A percentile compares a stretch with the other conserved stretches of the same genome.
Evolutionary conservation across 2,329 filamentous ascomycete species (phyloP).

Genomic region (Plectosphaerella plurivora): DNA sequence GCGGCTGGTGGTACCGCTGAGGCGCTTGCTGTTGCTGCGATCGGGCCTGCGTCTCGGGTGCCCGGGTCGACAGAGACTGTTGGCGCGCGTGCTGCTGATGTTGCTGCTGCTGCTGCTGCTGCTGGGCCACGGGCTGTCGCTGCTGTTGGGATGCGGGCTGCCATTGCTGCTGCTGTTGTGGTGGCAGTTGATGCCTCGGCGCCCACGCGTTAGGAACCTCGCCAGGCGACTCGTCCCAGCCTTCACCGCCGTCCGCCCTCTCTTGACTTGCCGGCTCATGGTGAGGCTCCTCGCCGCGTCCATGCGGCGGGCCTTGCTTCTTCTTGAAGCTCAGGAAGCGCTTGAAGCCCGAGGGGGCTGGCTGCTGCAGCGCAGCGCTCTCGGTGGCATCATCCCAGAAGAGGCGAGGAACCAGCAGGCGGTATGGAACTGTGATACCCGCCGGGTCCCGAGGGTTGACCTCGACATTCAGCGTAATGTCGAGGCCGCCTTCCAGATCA

Average conservation of each 20-base stretch:
- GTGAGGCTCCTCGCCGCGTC: background rate
- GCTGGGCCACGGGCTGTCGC: background rate
- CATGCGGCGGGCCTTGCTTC: conserved; percentile 16
- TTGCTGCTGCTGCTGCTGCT: background rate
- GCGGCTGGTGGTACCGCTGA: background rate
- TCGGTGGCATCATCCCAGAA: conserved; percentile 43
- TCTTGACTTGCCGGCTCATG: background rate
- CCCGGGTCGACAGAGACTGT: background rate
- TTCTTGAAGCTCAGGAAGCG: conserved; percentile 40
- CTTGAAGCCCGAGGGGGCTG: conserved; percentile 34
- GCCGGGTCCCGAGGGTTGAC: conserved; percentile 79
- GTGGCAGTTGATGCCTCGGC: background rate
- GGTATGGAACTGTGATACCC: conserved; percentile 83
- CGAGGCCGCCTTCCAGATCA: conserved; percentile 77
- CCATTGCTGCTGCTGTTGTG: background rate
- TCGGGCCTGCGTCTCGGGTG: background rate
- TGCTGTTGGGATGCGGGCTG: background rate
- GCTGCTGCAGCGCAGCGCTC: conserved; percentile 11
- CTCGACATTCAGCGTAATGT: conserved; percentile 86
- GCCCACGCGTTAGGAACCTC: background rate
- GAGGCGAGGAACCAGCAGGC: conserved; percentile 77
- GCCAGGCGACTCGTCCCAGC: background rate
- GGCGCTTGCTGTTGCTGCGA: background rate
- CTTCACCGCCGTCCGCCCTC: background rate
- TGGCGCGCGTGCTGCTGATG: background rate